A percentile compares a stretch with the other conserved stretches of the same genome.
These are phyloP conservation scores for Ciborinia camelliae DNA, from an alignment of 2,329 filamentous ascomycete genomes.

Conservation along the genomic window DNA sequence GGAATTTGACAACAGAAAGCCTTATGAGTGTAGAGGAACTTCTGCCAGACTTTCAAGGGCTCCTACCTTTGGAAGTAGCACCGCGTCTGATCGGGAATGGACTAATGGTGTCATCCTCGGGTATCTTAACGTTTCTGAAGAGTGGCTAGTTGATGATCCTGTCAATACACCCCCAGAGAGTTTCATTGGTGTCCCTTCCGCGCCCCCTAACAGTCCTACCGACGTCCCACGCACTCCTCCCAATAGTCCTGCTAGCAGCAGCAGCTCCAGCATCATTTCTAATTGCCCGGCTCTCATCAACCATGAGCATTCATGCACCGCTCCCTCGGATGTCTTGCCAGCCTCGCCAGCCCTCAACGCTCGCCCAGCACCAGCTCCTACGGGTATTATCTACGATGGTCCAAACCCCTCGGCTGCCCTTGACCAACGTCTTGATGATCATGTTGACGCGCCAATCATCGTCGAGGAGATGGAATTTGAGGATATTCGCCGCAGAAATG, in stretches of 20 bases:
- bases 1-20: too few species aligned
- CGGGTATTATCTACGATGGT: neutral
- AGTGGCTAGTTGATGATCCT: neutral
- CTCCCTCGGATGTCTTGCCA: neutral
- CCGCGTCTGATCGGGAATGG: neutral
- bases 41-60: neutral
- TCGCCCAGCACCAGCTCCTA: neutral
- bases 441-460: neutral
- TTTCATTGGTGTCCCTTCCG: too few species aligned
- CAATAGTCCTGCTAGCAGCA: neutral
- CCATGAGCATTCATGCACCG: neutral
- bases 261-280: neutral
- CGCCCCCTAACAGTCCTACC: too few species aligned
- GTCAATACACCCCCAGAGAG: rapidly evolving
- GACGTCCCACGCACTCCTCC: neutral
- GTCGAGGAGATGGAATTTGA: neutral
- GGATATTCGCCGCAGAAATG: neutral
- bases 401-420: neutral
- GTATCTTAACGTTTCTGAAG: neutral
- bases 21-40: neutral
- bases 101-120: neutral
- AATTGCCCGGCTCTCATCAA: neutral
- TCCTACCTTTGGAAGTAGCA: neutral
- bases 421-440: neutral
- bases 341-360: neutral